Evolutionary conservation across 1,139 yeast species (phyloP).

Genomic region (Debaryomyces psychrophilus): DNA sequence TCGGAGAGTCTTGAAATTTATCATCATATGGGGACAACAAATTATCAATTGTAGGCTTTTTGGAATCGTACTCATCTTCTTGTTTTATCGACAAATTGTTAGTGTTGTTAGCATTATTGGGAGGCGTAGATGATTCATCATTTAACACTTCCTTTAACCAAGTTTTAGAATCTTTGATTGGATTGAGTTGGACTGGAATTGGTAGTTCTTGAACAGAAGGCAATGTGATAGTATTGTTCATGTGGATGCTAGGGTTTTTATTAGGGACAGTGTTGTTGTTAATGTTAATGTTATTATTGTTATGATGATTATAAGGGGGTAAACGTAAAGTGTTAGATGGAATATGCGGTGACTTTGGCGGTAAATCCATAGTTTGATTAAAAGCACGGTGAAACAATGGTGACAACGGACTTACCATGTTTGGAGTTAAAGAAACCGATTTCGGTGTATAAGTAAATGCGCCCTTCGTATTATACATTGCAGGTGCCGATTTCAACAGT

Average conservation of each 20-base stretch:
- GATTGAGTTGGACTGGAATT: slow-evolving; percentile 11
- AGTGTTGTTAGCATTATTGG: neutral
- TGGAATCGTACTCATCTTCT: slow-evolving; percentile 15
- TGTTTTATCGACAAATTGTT: neutral
- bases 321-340: slow-evolving; percentile 2
- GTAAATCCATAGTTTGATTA: slow-evolving; percentile 25
- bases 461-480: slow-evolving; percentile 4
- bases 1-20: slow-evolving; percentile 18
- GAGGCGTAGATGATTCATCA: neutral
- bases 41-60: slow-evolving; percentile 42
- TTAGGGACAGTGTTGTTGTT: neutral
- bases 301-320: slow-evolving; percentile 2
- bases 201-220: slow-evolving; percentile 14
- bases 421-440: slow-evolving; percentile 34
- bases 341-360: slow-evolving; percentile 7
- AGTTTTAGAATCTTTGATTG: slow-evolving; percentile 3
- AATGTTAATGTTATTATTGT: neutral
- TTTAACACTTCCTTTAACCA: slow-evolving; percentile 9
- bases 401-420: slow-evolving; percentile 43
- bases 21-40: slow-evolving; percentile 35
- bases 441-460: slow-evolving; percentile 13
- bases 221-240: slow-evolving; percentile 5
- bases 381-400: slow-evolving; percentile 47
- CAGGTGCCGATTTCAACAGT: slow-evolving; percentile 16
- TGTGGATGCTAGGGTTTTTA: neutral